These are phyloP conservation scores for Torulaspora franciscae DNA, from an alignment of 805 yeast genomes.

Conservation along the genomic window DNA sequence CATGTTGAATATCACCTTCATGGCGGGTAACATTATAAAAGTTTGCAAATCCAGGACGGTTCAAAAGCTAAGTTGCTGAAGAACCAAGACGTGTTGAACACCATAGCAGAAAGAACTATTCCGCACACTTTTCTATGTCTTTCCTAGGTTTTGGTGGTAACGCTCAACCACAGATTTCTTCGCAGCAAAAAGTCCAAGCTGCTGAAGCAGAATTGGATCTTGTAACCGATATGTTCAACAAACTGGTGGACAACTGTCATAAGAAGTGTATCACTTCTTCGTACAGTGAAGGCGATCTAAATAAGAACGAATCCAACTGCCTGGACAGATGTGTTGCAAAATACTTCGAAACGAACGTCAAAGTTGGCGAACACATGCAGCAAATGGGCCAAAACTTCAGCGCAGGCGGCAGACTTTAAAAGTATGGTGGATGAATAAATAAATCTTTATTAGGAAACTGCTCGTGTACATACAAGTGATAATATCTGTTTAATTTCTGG, in stretches of 20 bases:
- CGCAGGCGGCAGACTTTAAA: constrained; percentile 33
- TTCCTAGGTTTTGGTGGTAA: constrained; percentile 75
- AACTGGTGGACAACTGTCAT: constrained; percentile 84
- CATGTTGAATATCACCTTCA: too few relatives aligned
- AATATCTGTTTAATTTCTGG: neutral
- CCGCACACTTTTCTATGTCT: constrained; percentile 43
- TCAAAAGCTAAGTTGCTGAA: neutral
- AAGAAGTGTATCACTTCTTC: constrained; percentile 67
- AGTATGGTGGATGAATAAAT: neutral
- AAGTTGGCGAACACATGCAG: constrained; percentile 80
- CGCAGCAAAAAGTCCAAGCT: constrained; percentile 75
- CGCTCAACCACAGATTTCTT: constrained; percentile 63
- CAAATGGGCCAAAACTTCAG: constrained; percentile 44
- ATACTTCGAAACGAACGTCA: constrained; percentile 89
- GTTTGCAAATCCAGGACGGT: too few relatives aligned
- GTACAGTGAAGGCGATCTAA: constrained; percentile 69
- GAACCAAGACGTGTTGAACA: neutral
- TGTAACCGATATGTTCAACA: constrained; percentile 97
- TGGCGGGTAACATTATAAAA: too few relatives aligned
- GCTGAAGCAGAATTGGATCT: constrained; percentile 97
- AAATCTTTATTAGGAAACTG: neutral
- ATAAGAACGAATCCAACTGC: constrained; percentile 78
- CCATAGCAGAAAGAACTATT: neutral
- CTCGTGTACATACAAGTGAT: constrained; percentile 14
- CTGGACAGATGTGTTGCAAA: constrained; percentile 94